Base-by-base conservation (phyloP, 169 alveolate species). In the Cryptosporidium felis region DNA sequence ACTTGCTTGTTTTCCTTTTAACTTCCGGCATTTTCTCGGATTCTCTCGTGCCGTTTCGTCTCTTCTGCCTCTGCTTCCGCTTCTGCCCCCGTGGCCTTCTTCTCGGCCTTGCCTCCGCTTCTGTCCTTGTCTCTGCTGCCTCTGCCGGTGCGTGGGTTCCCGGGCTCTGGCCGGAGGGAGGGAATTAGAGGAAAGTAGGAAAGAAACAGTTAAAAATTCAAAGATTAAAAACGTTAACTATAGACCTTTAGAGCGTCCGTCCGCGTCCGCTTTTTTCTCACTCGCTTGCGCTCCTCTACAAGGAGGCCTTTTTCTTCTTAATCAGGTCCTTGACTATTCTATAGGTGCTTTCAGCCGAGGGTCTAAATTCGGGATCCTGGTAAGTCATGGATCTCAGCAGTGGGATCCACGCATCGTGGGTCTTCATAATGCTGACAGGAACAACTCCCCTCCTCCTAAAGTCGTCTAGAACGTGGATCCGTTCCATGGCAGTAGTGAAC, bases 401-500 rank as follows among this genome's bases (percentile, higher is more conserved):
- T 51, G 90, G 94, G 49, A 82, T 62, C 96, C 96, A 93, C 56
- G 95, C 94, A 18, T 85, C 62, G 74, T 89, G 91, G 40, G 89
- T 80, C 56, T 56, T 74, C 56, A 80, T 81, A 16, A 94, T 93
- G 89, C 88, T 93, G 26, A 60, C 92, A 21, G 97, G 97, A 14
- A 92, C 97, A 51, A 81, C 67, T 58, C 90, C 89, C 44, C 82
- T 79, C 28, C 58, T 90, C 58, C 96, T 80, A 88, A 93, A 94
- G 42, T 88, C 91, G 66, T 93, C 96, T 65, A 94, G 91, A 36
- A 92, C 91, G 49, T 91, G 89, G 59, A 92, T 89, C 36, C 96
- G 80, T 82, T 94, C 97, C 96, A 94, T 94, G 36, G 92, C 92
- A 3, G 97, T 94, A 60, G 62, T 90, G 89, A 94, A 94, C 56